Conservation (phyloP, 257 asterid genomes). For the Misopates orontium region DNA sequence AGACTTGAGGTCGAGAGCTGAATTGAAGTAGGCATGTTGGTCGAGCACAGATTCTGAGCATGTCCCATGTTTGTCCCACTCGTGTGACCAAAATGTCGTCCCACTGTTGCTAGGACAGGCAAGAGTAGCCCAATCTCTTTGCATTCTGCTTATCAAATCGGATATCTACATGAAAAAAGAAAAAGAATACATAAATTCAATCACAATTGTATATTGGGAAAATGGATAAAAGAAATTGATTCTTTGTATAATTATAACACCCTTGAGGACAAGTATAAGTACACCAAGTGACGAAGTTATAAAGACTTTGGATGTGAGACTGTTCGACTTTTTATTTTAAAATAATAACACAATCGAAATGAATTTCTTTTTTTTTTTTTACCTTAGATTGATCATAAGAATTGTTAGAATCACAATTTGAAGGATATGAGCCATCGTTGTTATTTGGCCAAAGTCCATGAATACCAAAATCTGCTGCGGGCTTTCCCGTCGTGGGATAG, state of each 20-base stretch:
- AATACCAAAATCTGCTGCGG: conserved; percentile 66
- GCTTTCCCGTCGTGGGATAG: conserved; percentile 77
- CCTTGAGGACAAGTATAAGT: too few relatives aligned
- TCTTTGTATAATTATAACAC: conserved; percentile 26
- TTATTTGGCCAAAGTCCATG: conserved; percentile 87
- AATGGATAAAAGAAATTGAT: too few relatives aligned
- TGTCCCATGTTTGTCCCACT: conserved; percentile 86
- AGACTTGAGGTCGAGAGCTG: conserved; percentile 59
- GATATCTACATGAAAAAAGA: conserved; percentile 52
- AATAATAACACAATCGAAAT: too few relatives aligned
- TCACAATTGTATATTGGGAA: neutral
- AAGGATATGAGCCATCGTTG: conserved; percentile 73
- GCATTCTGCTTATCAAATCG: conserved; percentile 68
- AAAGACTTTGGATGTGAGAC: too few relatives aligned
- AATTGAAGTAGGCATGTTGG: conserved; percentile 60
- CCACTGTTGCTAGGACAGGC: conserved; percentile 79
- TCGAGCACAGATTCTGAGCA: conserved; percentile 55
- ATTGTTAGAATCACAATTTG: conserved; percentile 60
- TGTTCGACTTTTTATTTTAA: too few relatives aligned
- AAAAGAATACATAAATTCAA: neutral
- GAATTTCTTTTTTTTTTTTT: too few relatives aligned
- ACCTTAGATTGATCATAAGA: conserved; percentile 68
- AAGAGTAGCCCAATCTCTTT: conserved; percentile 65
- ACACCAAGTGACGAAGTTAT: too few relatives aligned
- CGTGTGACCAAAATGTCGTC: conserved; percentile 72